Base-by-base conservation (phyloP, 2,329 filamentous ascomycete species). In the Aspergillus sp. region DNA sequence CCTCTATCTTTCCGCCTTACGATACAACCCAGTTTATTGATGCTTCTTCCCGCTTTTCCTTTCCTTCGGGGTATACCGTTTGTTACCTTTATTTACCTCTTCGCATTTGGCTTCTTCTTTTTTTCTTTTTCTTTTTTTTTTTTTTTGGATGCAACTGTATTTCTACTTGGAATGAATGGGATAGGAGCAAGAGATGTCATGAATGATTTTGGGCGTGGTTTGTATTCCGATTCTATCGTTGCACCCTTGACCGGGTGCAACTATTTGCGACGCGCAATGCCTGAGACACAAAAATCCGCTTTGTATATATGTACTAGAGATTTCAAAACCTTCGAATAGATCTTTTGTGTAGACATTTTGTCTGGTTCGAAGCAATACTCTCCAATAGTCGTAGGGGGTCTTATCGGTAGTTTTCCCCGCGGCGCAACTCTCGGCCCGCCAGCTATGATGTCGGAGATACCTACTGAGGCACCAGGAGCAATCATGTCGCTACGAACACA, bases 1-100 rank as follows among this genome's bases (percentile, higher is more conserved):
- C 25, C 37, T 15, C 33, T 19, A 19, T 17, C 38, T 50, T 46
- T 44, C 43, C 43, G 39, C 49, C 54, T 56, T 50, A 57, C 56
- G 54, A 59, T 53, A 52, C 43, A 63, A 51, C 47, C 56, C 51
- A 53, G 53, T 60, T 52, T 52, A 53, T 54, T 47, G 58, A 54
- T 56, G 53, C 58, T 54, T 52, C 46, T 51, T 45, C 41, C 44
- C 49, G 53, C 41, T 56, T 52, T 42, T 44, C 47, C 17, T 19
- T 19, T 19, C 17, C 44, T 50, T 44, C 44, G 25, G 39, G 46
- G 27, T 39, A 39, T 51, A 44, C 43, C 20, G n/a, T 42, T 32
- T 32, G 12, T 43, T 45, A 37, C 48, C 20, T 45, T 53, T 41
- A 42, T 43, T 46, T 53, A 43, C 46, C 52, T 50, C 43, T 49